A percentile compares a stretch with the other conserved stretches of the same genome.
Evolutionary conservation across 805 yeast species (phyloP).

Genomic region (Candida mattraensis): DNA sequence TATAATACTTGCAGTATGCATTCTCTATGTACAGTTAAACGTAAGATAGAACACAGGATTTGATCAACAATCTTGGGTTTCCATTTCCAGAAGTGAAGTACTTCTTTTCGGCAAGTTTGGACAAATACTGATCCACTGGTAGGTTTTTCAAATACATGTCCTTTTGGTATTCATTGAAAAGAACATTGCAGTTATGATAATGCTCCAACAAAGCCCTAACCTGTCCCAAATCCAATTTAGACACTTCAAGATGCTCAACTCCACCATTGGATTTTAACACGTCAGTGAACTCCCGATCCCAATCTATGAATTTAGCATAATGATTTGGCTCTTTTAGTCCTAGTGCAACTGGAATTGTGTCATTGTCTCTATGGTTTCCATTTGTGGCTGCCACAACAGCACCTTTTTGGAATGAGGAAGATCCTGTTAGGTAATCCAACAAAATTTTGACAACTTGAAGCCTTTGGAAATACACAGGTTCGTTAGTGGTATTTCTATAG

Average conservation of each 20-base stretch:
- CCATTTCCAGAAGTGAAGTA: conserved; percentile 65
- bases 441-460: conserved; percentile 64
- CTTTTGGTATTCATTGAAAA: conserved; percentile 36
- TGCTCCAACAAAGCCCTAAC: conserved; percentile 41
- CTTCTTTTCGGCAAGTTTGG: conserved; percentile 45
- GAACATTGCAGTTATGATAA: conserved; percentile 40
- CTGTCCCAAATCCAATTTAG: conserved; percentile 46
- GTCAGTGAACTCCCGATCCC: conserved; percentile 57
- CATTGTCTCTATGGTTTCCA: conserved; percentile 48
- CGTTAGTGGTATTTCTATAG: conserved; percentile 58
- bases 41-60: conserved; percentile 38
- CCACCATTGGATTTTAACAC: conserved; percentile 37
- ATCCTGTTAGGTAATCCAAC: conserved; percentile 55
- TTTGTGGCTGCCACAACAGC: conserved; percentile 65
- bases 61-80: conserved; percentile 54
- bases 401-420: conserved; percentile 53
- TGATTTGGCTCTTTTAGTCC: conserved; percentile 48
- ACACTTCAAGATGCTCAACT: conserved; percentile 36
- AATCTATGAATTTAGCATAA: conserved; percentile 49
- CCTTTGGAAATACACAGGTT: conserved; percentile 55
- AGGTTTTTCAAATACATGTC: conserved; percentile 17
- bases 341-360: conserved; percentile 61
- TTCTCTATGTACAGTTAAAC: conserved; percentile 23
- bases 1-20: conserved; percentile 13
- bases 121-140: conserved; percentile 24